Evolutionary conservation across 441 rosid species (phyloP), one percentile per base, ranked within the genome.

Genomic region (Erodium texanum): DNA sequence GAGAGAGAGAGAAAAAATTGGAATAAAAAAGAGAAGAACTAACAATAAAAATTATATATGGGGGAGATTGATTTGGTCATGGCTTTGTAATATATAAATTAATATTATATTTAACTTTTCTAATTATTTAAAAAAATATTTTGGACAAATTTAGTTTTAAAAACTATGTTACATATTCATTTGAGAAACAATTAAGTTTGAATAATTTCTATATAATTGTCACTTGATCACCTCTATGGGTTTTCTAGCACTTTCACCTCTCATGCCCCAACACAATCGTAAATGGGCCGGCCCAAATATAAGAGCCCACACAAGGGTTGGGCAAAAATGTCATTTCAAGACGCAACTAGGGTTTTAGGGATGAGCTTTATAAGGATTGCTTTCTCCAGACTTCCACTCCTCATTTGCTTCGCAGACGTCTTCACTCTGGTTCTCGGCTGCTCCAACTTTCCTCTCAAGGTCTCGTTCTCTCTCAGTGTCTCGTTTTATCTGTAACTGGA

Each of bases 401-500:
- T 48, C 54, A 48, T 48, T 48, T 48, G 54, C 54, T 48, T 48
- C 54, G 54, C 43, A 15, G 54, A 48, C 54, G 18, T 45, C 52
- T 45, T 45, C 52, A 45, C 54, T 48, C 18, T 48, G 19, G 54
- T 48, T 48, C 16, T 48, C 54, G 54, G 54, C 54, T 48, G 54
- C 54, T 14, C 16, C 54, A 48, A 48, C 2, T 48, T 7, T 15
- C 54, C 54, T 48, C 54, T 48, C 54, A 48, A 48, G 54, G 54
- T 48, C 6, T 48, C 18, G 1, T 48, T n/a, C 54, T 48, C 54
- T 48, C 0, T 15, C 52, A 5, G 15, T 14, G 18, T 48, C 54
- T 48, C 16, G 18, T n/a, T 48, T 4, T 14, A 48, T 48, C 54
- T 48, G 18, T 6, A 6, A 48, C 5, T 48, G 19, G n/a, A 48